phyloP scores from a whole-genome alignment of 176 grass and related monocot genomes.

The Oryza glumipatula region DNA sequence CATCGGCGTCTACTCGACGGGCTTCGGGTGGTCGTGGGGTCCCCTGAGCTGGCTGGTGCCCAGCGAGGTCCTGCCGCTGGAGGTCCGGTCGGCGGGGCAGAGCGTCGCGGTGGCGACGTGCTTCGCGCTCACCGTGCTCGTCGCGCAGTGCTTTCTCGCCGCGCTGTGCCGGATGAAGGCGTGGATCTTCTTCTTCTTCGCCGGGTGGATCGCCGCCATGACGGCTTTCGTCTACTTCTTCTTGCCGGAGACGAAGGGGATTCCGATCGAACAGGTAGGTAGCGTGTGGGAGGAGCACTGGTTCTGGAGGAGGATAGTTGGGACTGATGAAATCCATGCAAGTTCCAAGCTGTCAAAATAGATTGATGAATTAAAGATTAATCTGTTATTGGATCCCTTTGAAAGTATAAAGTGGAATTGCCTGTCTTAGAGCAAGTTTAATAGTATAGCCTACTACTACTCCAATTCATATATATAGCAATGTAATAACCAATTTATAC shows the following conservation, averaged over 20 bases:
- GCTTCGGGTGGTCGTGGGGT: slow-evolving; percentile 52
- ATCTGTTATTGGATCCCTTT: too few species aligned
- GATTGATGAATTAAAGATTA: too few species aligned
- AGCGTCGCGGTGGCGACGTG: slow-evolving; percentile 47
- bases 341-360: too few species aligned
- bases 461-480: too few species aligned
- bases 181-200: slow-evolving; percentile 58
- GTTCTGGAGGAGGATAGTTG: slow-evolving; percentile 47
- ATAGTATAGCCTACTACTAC: too few species aligned
- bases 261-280: slow-evolving; percentile 51
- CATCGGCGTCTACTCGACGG: slow-evolving; percentile 50
- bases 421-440: too few species aligned
- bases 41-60: slow-evolving; percentile 62
- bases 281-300: slow-evolving; percentile 48
- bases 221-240: slow-evolving; percentile 47
- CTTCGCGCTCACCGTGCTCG: slow-evolving; percentile 42
- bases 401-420: too few species aligned
- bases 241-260: slow-evolving; percentile 47
- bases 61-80: slow-evolving; percentile 53
- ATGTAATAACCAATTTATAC: too few species aligned
- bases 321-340: too few species aligned
- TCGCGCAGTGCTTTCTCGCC: slow-evolving; percentile 46
- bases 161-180: slow-evolving; percentile 51
- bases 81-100: slow-evolving; percentile 48
- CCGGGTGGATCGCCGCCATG: slow-evolving; percentile 44